These are phyloP conservation scores for Dinochytrium kinnereticum DNA, from an alignment of 371 early-diverging fungal species.

Conservation along the genomic window DNA sequence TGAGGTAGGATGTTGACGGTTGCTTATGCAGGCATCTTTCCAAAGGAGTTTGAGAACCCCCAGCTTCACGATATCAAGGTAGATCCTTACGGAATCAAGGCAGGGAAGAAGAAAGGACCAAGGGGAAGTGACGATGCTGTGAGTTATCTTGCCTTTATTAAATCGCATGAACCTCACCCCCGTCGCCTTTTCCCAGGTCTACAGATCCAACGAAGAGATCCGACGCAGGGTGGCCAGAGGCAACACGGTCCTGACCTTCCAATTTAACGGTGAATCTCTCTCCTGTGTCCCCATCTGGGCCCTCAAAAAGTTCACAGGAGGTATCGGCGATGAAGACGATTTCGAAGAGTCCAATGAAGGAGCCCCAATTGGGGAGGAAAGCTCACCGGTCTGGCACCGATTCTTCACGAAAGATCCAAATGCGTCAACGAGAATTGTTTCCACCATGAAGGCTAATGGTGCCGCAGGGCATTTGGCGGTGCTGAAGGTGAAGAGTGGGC, in stretches of 20 bases:
- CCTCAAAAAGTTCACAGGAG: slow-evolving; percentile 19
- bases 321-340: slow-evolving; percentile 16
- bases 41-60: neutral
- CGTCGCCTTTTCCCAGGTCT: neutral
- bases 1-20: neutral
- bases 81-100: neutral
- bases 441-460: slow-evolving; percentile 9
- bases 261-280: neutral
- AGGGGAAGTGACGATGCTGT: slow-evolving; percentile 14
- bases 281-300: slow-evolving; percentile 18
- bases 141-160: neutral
- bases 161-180: neutral
- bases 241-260: slow-evolving; percentile 16
- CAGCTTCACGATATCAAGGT: slow-evolving; percentile 12
- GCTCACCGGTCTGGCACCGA: neutral
- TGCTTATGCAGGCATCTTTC: neutral
- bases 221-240: slow-evolving; percentile 6
- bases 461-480: slow-evolving; percentile 11
- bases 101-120: slow-evolving; percentile 13
- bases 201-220: neutral
- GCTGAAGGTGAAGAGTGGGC: neutral
- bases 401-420: slow-evolving; percentile 11
- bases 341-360: slow-evolving; percentile 2
- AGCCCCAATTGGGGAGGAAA: neutral
- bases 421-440: neutral